phyloP scores from a whole-genome alignment of 257 asterid species.

The Leptodermis oblonga region DNA sequence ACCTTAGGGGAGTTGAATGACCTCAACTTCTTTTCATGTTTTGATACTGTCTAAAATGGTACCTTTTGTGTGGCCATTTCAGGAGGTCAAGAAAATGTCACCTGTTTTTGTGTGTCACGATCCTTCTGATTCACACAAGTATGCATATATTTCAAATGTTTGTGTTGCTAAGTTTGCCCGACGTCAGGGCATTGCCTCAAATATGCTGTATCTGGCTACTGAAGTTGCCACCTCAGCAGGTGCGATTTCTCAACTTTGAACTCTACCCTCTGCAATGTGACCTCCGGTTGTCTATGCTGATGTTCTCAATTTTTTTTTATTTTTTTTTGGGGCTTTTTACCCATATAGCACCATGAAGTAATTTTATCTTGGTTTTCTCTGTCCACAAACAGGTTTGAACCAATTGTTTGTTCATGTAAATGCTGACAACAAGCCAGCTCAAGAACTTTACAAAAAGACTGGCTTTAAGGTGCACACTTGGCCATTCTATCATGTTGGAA shows the following conservation, averaged over 20 bases:
- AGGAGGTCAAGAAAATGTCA: slow-evolving; percentile 58
- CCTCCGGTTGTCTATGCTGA: not conserved
- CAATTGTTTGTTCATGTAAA: slow-evolving; percentile 82
- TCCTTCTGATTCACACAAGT: slow-evolving; percentile 57
- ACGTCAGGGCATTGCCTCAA: slow-evolving; percentile 87
- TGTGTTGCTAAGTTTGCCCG: slow-evolving; percentile 90
- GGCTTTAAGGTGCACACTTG: slow-evolving; percentile 61
- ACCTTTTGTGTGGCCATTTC: slow-evolving; percentile 16
- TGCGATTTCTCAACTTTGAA: slow-evolving; percentile 23
- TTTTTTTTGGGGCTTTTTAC: no score
- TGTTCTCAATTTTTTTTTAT: not conserved
- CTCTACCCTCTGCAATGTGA: not conserved
- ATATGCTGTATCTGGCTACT: slow-evolving; percentile 67
- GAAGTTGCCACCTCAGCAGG: slow-evolving; percentile 64
- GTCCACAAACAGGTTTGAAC: slow-evolving; percentile 55
- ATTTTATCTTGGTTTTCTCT: slow-evolving; percentile 10
- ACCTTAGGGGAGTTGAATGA: not conserved
- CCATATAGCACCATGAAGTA: slow-evolving; percentile 1
- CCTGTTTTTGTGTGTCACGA: slow-evolving; percentile 58
- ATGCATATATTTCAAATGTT: slow-evolving; percentile 86
- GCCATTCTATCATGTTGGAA: slow-evolving; percentile 6
- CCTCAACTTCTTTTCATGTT: not conserved
- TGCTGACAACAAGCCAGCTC: slow-evolving; percentile 68
- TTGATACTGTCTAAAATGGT: not conserved
- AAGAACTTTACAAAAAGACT: slow-evolving; percentile 63